Evolutionary conservation across 108 stramenopile species (phyloP).

Genomic region (Cylindrotheca closterium): DNA sequence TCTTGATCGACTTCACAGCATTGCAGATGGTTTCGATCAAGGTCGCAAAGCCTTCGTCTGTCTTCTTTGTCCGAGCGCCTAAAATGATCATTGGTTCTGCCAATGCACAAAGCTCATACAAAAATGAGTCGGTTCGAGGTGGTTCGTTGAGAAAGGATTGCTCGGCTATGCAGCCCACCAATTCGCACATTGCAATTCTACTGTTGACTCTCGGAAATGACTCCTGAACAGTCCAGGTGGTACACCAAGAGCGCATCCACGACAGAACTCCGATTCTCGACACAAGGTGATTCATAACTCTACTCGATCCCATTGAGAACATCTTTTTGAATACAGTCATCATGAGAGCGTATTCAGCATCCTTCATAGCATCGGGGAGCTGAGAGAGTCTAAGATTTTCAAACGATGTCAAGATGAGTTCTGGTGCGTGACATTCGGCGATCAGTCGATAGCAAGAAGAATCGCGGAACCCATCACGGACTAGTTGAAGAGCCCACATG

Average conservation of each 20-base stretch:
- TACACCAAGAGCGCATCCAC: slow-evolving; percentile 30
- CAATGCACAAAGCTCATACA: slow-evolving; percentile 16
- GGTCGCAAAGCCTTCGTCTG: not conserved
- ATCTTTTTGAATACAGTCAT: slow-evolving; percentile 28
- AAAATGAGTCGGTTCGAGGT: not conserved
- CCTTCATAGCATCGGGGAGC: slow-evolving; percentile 22
- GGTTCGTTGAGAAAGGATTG: not conserved
- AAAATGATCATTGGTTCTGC: slow-evolving; percentile 7
- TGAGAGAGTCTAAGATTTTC: slow-evolving; percentile 25
- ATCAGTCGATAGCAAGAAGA: slow-evolving; percentile 58
- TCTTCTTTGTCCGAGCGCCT: not conserved
- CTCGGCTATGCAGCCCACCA: slow-evolving; percentile 9
- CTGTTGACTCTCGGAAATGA: slow-evolving; percentile 11
- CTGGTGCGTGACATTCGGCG: slow-evolving; percentile 72
- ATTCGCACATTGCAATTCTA: slow-evolving; percentile 11
- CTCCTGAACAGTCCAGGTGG: slow-evolving; percentile 7
- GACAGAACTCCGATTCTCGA: slow-evolving; percentile 37
- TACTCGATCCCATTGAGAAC: slow-evolving; percentile 26
- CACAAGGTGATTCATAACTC: slow-evolving; percentile 27
- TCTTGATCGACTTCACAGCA: not conserved
- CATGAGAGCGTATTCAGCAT: slow-evolving; percentile 32
- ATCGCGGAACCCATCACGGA: slow-evolving; percentile 72
- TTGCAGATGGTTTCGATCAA: not conserved
- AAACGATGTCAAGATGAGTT: slow-evolving; percentile 68
- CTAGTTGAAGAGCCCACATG: slow-evolving; percentile 60